phyloP scores from a whole-genome alignment of 1,139 yeast species.

The Suhomyces chickasaworum region DNA sequence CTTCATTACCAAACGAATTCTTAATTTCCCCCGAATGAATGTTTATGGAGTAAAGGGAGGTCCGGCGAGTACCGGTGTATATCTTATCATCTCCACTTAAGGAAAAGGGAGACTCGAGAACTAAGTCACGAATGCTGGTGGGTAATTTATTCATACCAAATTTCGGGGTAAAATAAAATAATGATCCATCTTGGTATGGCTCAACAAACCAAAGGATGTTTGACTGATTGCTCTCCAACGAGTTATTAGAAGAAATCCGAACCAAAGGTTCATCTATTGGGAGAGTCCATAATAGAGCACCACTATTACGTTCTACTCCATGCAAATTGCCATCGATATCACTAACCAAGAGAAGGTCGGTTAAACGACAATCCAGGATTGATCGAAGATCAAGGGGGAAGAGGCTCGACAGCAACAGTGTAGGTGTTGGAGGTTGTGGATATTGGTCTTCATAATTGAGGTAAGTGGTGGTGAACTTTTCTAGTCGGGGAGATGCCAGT shows the following conservation, averaged over 20 bases:
- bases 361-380: conserved; percentile 57
- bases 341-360: conserved; percentile 67
- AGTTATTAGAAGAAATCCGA: conserved; percentile 39
- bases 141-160: conserved; percentile 82
- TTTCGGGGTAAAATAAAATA: conserved; percentile 82
- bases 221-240: conserved; percentile 26
- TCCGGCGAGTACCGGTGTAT: conserved; percentile 81
- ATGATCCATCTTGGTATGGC: conserved; percentile 82
- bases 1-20: conserved; percentile 62
- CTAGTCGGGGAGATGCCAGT: conserved; percentile 29
- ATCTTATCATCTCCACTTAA: conserved; percentile 81
- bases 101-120: conserved; percentile 81
- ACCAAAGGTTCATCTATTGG: conserved; percentile 55
- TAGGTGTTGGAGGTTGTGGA: conserved; percentile 8
- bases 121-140: conserved; percentile 75
- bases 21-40: conserved; percentile 76
- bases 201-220: conserved; percentile 79
- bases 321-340: conserved; percentile 90
- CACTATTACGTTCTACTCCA: conserved; percentile 77
- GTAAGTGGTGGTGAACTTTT: conserved; percentile 23
- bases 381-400: conserved; percentile 42
- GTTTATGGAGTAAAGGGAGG: conserved; percentile 76
- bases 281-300: conserved; percentile 77
- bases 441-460: conserved; percentile 10
- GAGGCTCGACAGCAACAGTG: conserved; percentile 15